These are phyloP conservation scores for Urostyla sp. DNA, from an alignment of 73 alveolate species.

Conservation along the genomic window DNA sequence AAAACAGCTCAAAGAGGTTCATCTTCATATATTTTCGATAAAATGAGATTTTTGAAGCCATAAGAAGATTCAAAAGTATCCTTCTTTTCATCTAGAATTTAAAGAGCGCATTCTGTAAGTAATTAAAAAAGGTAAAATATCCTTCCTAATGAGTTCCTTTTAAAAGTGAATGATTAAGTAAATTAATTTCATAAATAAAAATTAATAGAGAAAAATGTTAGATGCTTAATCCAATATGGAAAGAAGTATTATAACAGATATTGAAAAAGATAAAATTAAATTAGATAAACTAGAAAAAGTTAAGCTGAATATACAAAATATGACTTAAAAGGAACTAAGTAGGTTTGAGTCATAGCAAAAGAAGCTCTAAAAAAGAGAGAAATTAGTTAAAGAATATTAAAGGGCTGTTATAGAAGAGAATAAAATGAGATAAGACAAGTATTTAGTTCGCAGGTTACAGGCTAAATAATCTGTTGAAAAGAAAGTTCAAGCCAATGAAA, in stretches of 20 bases:
- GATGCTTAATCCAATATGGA: conserved; percentile 31
- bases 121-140: conserved; percentile 12
- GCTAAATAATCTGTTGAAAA: conserved; percentile 23
- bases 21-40: too few relatives aligned
- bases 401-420: conserved; percentile 28
- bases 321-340: not conserved
- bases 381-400: conserved; percentile 36
- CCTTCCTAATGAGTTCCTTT: too few relatives aligned
- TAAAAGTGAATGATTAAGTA: too few relatives aligned
- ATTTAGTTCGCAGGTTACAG: not conserved
- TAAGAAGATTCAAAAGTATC: conserved; percentile 8
- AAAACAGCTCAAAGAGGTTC: too few relatives aligned
- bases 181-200: too few relatives aligned
- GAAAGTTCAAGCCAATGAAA: not conserved
- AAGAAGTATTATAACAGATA: not conserved
- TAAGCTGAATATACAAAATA: conserved; percentile 7
- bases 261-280: conserved; percentile 32
- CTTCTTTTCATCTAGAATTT: conserved; percentile 7
- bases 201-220: too few relatives aligned
- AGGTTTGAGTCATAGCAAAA: not conserved
- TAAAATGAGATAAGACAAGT: not conserved
- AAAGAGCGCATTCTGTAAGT: conserved; percentile 23
- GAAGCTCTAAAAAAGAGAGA: conserved; percentile 23
- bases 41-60: too few relatives aligned
- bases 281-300: conserved; percentile 9